Conservation (phyloP, 73 alveolate species). For the Diophrys sp. region DNA sequence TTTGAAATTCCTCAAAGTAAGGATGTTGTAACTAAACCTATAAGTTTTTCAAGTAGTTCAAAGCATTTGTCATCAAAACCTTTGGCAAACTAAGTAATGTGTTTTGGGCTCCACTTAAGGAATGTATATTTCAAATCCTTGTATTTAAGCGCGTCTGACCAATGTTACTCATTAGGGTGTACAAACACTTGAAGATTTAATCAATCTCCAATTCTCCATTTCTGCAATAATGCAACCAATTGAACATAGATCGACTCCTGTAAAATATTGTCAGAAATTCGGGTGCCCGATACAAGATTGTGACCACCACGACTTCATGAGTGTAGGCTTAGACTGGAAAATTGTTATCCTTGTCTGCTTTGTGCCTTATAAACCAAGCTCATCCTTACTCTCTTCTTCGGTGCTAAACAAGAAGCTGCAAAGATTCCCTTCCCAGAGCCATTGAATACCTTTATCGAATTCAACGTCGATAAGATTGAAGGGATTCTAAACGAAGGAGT, state of each 20-base stretch:
- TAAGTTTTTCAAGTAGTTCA: slow-evolving; percentile 80
- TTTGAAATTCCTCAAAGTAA: slow-evolving; percentile 90
- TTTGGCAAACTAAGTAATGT: slow-evolving; percentile 25
- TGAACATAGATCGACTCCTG: slow-evolving; percentile 85
- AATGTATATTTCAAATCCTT: slow-evolving; percentile 85
- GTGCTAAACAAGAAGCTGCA: neutral
- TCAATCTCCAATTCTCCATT: slow-evolving; percentile 93
- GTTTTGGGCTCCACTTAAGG: slow-evolving; percentile 81
- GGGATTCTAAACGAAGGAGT: too few species aligned
- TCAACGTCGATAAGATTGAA: too few species aligned
- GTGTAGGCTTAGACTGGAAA: slow-evolving; percentile 80
- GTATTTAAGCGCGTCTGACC: slow-evolving; percentile 84
- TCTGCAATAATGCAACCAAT: slow-evolving; percentile 97
- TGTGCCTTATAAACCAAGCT: too few species aligned
- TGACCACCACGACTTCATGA: slow-evolving; percentile 79
- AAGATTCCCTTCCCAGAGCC: neutral
- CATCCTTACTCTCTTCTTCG: neutral
- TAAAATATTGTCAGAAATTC: too few species aligned
- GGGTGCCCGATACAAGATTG: slow-evolving; percentile 86
- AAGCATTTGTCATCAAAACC: slow-evolving; percentile 79
- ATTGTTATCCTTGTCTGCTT: too few species aligned
- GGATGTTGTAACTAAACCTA: slow-evolving; percentile 90
- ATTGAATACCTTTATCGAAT: too few species aligned
- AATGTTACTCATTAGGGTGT: slow-evolving; percentile 80
- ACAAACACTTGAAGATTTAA: slow-evolving; percentile 87